Evolutionary conservation across 148 eudicot species (phyloP).

Genomic region (Chenopodium berlandieri): DNA sequence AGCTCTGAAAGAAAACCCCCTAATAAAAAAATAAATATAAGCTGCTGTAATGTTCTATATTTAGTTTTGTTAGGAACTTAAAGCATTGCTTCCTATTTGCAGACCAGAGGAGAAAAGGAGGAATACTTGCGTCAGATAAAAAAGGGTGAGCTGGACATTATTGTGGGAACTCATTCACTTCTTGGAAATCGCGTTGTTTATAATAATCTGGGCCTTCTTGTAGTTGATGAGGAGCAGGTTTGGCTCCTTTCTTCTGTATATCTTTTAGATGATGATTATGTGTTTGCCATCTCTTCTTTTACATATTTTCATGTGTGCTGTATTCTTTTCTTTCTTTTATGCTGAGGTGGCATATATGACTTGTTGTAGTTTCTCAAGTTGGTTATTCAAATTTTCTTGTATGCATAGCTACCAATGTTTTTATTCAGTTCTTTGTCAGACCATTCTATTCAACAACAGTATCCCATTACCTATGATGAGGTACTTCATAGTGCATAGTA

Average conservation of each 20-base stretch:
- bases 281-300: conserved; percentile 9
- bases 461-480: neutral
- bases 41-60: neutral
- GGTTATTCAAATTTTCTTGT: neutral
- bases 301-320: neutral
- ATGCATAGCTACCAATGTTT: neutral
- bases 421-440: neutral
- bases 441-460: neutral
- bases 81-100: conserved; percentile 32
- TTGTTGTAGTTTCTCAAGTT: neutral
- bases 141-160: conserved; percentile 71
- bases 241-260: conserved; percentile 23
- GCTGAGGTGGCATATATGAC: neutral
- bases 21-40: neutral
- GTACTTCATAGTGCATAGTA: neutral
- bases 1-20: neutral
- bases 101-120: conserved; percentile 89
- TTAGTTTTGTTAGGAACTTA: neutral
- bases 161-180: conserved; percentile 93
- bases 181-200: conserved; percentile 86
- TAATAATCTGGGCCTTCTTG: conserved; percentile 87
- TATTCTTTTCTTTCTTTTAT: neutral
- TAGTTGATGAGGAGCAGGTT: conserved; percentile 99
- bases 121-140: conserved; percentile 64
- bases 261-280: conserved; percentile 10